Base-by-base conservation (phyloP, 495 filamentous ascomycete species). In the Choiromyces venosus region DNA sequence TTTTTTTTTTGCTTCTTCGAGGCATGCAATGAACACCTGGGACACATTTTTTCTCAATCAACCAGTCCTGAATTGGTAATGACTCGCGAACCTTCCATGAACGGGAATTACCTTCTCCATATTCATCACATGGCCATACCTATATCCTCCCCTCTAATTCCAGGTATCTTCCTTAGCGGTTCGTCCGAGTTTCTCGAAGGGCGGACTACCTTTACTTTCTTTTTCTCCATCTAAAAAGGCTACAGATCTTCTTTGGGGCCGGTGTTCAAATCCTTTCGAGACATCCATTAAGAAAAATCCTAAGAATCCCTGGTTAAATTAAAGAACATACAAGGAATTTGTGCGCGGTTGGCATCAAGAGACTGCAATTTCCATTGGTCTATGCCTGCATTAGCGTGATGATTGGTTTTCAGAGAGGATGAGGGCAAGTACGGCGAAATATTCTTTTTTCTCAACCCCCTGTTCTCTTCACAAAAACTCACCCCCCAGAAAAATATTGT, bases 1-100 rank as follows among this genome's bases (percentile, higher is more conserved):
- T 29, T 25, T 44, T 29, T 56, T 56, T 61, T 61, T 61, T 61
- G 52, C 52, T 61, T 61, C 52, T 61, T 61, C 25, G 52, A 61
- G 52, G 25, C 52, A 61, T 61, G 52, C 52, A 61, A 61, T 61
- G 52, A 61, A 61, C 33, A 61, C 25, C 52, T 1, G 52, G 52
- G 52, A 61, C 52, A 33, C 25, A 61, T 29, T 25, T 12, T 33
- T 12, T 29, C 52, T 16, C 52, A 16, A 61, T 61, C 52, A 12
- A 25, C 52, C 52, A 61, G 46, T 56, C 46, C 46, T 56, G 46
- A 29, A 56, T 56, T 29, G n/a, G 46, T 56, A 56, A 56, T 56
- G 46, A 56, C 46, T 56, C 46, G 46, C 46, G 46, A 56, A 56
- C 46, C 46, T 29, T 56, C 46, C 46, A 56, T 29, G 46, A 25